Evolutionary conservation across 2,329 filamentous ascomycete species (phyloP).

Genomic region (Graphiopsis chlorocephala): DNA sequence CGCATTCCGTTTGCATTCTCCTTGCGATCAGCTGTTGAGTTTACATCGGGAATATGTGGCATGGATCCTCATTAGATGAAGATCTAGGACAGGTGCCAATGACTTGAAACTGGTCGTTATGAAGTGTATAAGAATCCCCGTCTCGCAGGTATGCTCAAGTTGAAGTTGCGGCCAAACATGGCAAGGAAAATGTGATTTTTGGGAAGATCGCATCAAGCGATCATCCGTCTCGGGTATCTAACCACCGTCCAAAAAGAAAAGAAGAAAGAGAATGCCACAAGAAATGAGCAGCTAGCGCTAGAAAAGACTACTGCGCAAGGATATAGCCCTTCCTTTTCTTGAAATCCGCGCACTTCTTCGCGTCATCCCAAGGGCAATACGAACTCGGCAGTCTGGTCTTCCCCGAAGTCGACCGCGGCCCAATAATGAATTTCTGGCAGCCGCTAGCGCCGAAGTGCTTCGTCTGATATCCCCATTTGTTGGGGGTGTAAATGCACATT

Average conservation of each 20-base stretch:
- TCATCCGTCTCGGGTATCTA: background rate
- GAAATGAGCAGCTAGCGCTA: background rate
- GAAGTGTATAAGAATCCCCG: background rate
- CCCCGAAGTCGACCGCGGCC: background rate
- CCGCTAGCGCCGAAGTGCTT: background rate
- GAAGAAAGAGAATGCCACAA: background rate
- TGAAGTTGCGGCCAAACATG: background rate
- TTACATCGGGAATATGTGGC: too few relatives aligned
- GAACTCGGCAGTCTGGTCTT: background rate
- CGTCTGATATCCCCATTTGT: background rate
- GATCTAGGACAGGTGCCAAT: background rate
- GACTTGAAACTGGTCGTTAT: background rate
- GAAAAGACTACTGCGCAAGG: background rate
- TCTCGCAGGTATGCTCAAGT: background rate
- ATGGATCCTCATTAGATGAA: too few relatives aligned
- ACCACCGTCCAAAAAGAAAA: background rate
- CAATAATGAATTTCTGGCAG: slow-evolving; percentile 13
- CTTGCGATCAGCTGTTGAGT: too few relatives aligned
- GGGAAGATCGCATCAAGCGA: background rate
- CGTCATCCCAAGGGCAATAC: background rate
- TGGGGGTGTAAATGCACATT: slow-evolving; percentile 21
- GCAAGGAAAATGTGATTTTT: background rate
- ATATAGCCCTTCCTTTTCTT: background rate
- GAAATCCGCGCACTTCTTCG: background rate
- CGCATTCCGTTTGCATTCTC: too few relatives aligned